Conservation (phyloP, 2,329 filamentous ascomycete species). For the Aspergillus quadrilineatus region DNA sequence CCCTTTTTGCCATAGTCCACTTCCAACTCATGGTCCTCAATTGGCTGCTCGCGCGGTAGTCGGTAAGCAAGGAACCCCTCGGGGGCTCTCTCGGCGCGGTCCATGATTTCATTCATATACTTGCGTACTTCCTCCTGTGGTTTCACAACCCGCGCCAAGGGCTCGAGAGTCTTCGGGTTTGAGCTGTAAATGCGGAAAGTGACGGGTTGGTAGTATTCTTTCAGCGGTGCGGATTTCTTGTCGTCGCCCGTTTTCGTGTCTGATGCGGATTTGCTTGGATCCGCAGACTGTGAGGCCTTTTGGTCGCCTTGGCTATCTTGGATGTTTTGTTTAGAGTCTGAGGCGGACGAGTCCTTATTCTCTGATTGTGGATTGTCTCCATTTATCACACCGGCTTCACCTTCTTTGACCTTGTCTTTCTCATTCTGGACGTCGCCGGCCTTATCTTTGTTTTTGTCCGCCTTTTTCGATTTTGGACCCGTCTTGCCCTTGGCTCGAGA, state of each 20-base stretch:
- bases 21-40: conserved; percentile 30
- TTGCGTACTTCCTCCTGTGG: conserved; percentile 53
- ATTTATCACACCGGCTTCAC: conserved; percentile 8
- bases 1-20: conserved; percentile 20
- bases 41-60: conserved; percentile 47
- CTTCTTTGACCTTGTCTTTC: conserved; percentile 14
- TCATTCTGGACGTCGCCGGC: background rate
- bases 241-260: conserved; percentile 10
- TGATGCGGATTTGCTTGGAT: background rate
- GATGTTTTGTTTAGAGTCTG: conserved; percentile 13
- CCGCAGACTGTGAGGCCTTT: background rate
- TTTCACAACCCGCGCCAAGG: conserved; percentile 57
- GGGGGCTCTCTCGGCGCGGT: conserved; percentile 55
- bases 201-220: conserved; percentile 52
- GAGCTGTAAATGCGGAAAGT: conserved; percentile 58
- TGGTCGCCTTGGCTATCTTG: conserved; percentile 15
- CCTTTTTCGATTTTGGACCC: conserved; percentile 39
- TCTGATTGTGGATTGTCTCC: conserved; percentile 3
- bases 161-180: conserved; percentile 54
- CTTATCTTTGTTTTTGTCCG: conserved; percentile 25
- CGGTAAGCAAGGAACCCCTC: conserved; percentile 57
- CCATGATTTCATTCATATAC: conserved; percentile 59
- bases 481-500: conserved; percentile 31
- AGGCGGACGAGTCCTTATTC: conserved; percentile 9
- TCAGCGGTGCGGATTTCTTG: conserved; percentile 27